Evolutionary conservation across 2,329 filamentous ascomycete genomes (phyloP).

Genomic region (Blastomyces silverae): DNA sequence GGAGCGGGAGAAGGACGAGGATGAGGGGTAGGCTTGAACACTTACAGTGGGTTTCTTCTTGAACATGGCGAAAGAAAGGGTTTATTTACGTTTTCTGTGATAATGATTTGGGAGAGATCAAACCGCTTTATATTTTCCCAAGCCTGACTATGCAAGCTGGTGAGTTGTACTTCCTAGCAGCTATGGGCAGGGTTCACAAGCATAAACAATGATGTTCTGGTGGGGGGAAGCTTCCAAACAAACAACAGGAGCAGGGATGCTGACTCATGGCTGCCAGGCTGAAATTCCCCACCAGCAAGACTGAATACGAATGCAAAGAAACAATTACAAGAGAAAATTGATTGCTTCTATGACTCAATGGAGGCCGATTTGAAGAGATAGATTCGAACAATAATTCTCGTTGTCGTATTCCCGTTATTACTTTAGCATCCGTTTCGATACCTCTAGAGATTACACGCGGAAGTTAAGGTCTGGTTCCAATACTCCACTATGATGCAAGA

Average conservation of each 20-base stretch:
- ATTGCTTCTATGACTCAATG: neutral
- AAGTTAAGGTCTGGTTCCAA: neutral
- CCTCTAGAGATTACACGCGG: neutral
- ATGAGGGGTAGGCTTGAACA: constrained; percentile 15
- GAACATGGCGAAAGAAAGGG: constrained; percentile 44
- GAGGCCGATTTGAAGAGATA: neutral
- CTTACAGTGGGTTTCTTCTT: constrained; percentile 56
- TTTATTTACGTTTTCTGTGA: neutral
- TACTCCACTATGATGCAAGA: neutral
- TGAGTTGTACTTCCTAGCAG: neutral
- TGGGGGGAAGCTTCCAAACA: neutral
- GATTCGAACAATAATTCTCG: neutral
- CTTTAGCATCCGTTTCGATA: neutral
- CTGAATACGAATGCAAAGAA: neutral
- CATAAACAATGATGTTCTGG: too few relatives aligned
- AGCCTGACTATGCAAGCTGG: neutral
- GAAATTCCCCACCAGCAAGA: neutral
- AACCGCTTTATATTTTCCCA: neutral
- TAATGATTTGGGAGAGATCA: neutral
- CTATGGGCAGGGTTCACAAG: neutral
- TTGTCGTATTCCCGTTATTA: neutral
- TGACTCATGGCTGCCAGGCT: neutral
- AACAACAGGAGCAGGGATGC: neutral
- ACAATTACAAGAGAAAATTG: neutral
- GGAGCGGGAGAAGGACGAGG: constrained; percentile 18